These are phyloP conservation scores for Ustulina deusta DNA, from an alignment of 2,329 filamentous ascomycete species.

Conservation along the genomic window DNA sequence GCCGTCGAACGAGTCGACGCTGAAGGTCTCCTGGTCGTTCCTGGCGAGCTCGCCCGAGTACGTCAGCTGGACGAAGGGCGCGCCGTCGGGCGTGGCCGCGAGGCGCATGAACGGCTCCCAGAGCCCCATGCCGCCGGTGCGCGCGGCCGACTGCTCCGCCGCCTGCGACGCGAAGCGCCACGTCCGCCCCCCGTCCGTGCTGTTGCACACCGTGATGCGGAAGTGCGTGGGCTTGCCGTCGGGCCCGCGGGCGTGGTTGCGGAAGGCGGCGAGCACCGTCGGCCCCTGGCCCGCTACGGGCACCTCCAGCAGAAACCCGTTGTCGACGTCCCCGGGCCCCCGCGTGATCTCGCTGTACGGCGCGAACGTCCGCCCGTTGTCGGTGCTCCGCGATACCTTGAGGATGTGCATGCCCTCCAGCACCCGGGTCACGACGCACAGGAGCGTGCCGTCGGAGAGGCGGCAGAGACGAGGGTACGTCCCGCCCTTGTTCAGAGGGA, in stretches of 20 bases:
- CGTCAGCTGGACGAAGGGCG: slow-evolving; percentile 56
- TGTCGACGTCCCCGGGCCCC: slow-evolving; percentile 59
- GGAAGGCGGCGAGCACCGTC: slow-evolving; percentile 58
- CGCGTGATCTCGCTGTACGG: slow-evolving; percentile 59
- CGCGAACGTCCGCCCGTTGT: slow-evolving; percentile 57
- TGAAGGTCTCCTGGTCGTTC: slow-evolving; percentile 63
- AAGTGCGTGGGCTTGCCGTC: slow-evolving; percentile 55
- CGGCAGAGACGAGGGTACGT: slow-evolving; percentile 62
- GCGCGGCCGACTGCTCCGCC: slow-evolving; percentile 55
- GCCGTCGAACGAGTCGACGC: slow-evolving; percentile 57
- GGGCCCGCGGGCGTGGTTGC: slow-evolving; percentile 57
- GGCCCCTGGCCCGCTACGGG: slow-evolving; percentile 43
- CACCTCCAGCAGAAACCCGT: slow-evolving; percentile 59
- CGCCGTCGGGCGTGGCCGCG: slow-evolving; percentile 39
- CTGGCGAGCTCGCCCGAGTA: slow-evolving; percentile 60
- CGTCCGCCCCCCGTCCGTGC: slow-evolving; percentile 56
- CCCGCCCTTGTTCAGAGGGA: slow-evolving; percentile 55
- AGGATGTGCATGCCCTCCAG: slow-evolving; percentile 55
- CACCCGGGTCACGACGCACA: slow-evolving; percentile 59
- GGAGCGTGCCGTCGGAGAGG: slow-evolving; percentile 59
- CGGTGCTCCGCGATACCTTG: slow-evolving; percentile 58
- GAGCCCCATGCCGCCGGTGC: slow-evolving; percentile 57
- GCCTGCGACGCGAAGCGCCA: slow-evolving; percentile 61
- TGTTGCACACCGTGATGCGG: slow-evolving; percentile 63
- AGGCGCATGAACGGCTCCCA: slow-evolving; percentile 65